Conservation (phyloP, 2,329 filamentous ascomycete species). For the Colletotrichum sojae region DNA sequence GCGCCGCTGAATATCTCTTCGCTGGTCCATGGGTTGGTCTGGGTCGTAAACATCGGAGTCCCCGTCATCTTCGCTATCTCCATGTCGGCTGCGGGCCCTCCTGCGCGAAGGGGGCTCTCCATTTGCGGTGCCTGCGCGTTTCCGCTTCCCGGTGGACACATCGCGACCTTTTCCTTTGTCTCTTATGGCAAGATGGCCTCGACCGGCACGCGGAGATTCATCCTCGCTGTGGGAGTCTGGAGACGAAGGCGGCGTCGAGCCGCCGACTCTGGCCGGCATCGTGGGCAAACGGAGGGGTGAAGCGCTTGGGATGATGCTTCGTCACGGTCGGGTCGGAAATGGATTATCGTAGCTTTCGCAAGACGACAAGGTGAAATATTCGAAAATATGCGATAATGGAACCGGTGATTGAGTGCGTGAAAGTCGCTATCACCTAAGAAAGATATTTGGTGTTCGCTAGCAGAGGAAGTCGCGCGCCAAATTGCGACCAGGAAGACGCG, state of each 20-base stretch:
- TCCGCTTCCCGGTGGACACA: conserved; percentile 37
- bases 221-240: conserved; percentile 39
- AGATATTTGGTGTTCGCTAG: not conserved
- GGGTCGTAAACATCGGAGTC: conserved; percentile 77
- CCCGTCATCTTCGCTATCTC: conserved; percentile 36
- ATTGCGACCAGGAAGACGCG: conserved; percentile 35
- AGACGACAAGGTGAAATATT: not conserved
- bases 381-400: too few relatives aligned
- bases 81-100: conserved; percentile 38
- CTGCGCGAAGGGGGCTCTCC: conserved; percentile 29
- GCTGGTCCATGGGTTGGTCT: conserved; percentile 82
- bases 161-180: conserved; percentile 47
- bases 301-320: not conserved
- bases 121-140: conserved; percentile 36
- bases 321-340: not conserved
- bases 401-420: too few relatives aligned
- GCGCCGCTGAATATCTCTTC: conserved; percentile 77
- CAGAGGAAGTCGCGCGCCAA: conserved; percentile 22
- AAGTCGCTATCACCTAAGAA: not conserved
- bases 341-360: not conserved
- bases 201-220: conserved; percentile 11
- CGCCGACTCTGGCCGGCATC: conserved; percentile 35
- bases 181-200: conserved; percentile 46
- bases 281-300: conserved; percentile 8
- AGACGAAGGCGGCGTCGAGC: conserved; percentile 43